phyloP scores from a whole-genome alignment of 331 rosid species.

The Prunus yedoensis region DNA sequence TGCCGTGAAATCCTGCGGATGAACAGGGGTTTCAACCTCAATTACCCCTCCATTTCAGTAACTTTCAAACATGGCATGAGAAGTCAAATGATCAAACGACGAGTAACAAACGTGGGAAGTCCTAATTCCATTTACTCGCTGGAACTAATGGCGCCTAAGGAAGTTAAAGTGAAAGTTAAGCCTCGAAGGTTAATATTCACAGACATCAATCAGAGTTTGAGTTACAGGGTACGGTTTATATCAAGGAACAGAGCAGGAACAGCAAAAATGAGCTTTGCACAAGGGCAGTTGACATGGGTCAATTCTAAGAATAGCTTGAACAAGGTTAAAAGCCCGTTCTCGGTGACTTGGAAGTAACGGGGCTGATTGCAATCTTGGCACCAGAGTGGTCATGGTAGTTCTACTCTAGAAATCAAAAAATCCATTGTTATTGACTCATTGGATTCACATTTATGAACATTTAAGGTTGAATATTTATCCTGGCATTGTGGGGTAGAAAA shows the following conservation, averaged over 20 bases:
- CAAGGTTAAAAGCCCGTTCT: constrained; percentile 87
- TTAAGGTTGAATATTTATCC: constrained; percentile 18
- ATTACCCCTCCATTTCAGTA: constrained; percentile 81
- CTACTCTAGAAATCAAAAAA: not conserved
- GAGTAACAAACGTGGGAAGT: constrained; percentile 75
- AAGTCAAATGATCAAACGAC: constrained; percentile 54
- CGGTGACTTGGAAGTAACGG: constrained; percentile 67
- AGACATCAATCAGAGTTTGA: constrained; percentile 51
- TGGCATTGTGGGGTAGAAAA: not conserved
- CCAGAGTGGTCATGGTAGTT: constrained; percentile 10
- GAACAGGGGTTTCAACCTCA: constrained; percentile 78
- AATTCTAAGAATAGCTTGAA: constrained; percentile 43
- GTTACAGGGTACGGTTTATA: constrained; percentile 56
- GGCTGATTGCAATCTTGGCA: not conserved
- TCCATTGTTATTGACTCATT: constrained; percentile 27
- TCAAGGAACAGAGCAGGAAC: constrained; percentile 51
- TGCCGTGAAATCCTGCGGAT: constrained; percentile 48
- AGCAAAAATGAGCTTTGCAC: constrained; percentile 29
- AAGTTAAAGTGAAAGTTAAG: constrained; percentile 66
- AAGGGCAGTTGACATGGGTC: constrained; percentile 82
- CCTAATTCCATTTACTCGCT: constrained; percentile 71
- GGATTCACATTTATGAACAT: constrained; percentile 20
- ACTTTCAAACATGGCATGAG: constrained; percentile 50
- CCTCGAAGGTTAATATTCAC: constrained; percentile 57
- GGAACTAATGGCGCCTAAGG: constrained; percentile 73